A percentile compares a stretch with the other conserved stretches of the same genome.
phyloP scores from a whole-genome alignment of 768 basidiomycete genomes.

The Suillus decipiens region DNA sequence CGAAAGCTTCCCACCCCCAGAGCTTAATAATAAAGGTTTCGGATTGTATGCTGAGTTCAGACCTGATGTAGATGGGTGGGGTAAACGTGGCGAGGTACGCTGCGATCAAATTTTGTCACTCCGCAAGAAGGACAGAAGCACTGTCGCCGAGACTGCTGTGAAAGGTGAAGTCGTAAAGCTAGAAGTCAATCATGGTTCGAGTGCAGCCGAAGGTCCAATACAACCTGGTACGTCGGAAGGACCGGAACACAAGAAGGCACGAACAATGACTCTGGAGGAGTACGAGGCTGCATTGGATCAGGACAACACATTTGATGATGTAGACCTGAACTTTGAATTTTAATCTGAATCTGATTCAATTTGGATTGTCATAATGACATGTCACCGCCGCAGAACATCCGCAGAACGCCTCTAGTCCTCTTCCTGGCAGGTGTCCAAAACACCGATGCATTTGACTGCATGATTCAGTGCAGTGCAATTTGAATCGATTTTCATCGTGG shows the following conservation, averaged over 20 bases:
- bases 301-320: constrained; percentile 47
- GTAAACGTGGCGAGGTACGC: constrained; percentile 72
- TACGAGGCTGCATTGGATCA: constrained; percentile 53
- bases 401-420: background rate
- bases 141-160: constrained; percentile 11
- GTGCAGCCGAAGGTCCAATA: background rate
- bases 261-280: constrained; percentile 46
- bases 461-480: background rate
- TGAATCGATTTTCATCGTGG: background rate
- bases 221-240: constrained; percentile 21
- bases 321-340: constrained; percentile 34
- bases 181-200: constrained; percentile 21
- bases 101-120: constrained; percentile 69
- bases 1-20: constrained; percentile 54
- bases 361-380: constrained; percentile 3
- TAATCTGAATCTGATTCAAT: constrained; percentile 19
- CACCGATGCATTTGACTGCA: background rate
- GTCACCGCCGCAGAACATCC: background rate
- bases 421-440: background rate
- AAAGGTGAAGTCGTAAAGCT: constrained; percentile 20
- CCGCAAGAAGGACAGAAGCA: constrained; percentile 36
- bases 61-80: constrained; percentile 82
- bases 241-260: constrained; percentile 43
- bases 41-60: constrained; percentile 86
- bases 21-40: constrained; percentile 71